These are phyloP conservation scores for Starmerella geochares DNA, from an alignment of 805 yeast genomes.

Conservation along the genomic window DNA sequence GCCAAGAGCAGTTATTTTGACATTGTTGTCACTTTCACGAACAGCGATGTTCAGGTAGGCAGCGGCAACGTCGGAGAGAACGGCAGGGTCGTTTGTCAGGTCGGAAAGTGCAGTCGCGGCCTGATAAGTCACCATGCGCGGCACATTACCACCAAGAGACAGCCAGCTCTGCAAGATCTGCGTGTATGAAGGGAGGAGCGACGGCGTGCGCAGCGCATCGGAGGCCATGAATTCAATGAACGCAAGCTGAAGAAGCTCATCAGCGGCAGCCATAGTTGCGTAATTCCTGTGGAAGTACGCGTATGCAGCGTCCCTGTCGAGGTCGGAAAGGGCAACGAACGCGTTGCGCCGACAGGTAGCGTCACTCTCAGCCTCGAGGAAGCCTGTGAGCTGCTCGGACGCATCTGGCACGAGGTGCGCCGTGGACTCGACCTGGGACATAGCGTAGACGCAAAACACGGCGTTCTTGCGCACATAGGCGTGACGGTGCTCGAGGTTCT, in stretches of 20 bases:
- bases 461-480: slow-evolving; percentile 98
- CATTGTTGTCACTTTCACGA: slow-evolving; percentile 89
- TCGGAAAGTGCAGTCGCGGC: slow-evolving; percentile 74
- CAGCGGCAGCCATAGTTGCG: slow-evolving; percentile 50
- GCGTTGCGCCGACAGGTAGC: slow-evolving; percentile 94
- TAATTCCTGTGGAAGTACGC: slow-evolving; percentile 67
- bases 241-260: slow-evolving; percentile 76
- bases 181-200: slow-evolving; percentile 60
- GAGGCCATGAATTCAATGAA: slow-evolving; percentile 83
- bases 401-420: slow-evolving; percentile 92
- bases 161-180: slow-evolving; percentile 62
- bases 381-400: slow-evolving; percentile 65
- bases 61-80: slow-evolving; percentile 67
- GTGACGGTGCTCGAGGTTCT: slow-evolving; percentile 89
- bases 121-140: slow-evolving; percentile 62
- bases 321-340: slow-evolving; percentile 70
- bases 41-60: slow-evolving; percentile 81
- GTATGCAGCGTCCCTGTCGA: slow-evolving; percentile 78
- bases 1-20: slow-evolving; percentile 83
- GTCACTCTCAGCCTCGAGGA: slow-evolving; percentile 74
- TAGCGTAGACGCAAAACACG: slow-evolving; percentile 76
- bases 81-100: slow-evolving; percentile 47
- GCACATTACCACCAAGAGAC: slow-evolving; percentile 5
- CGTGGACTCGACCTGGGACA: slow-evolving; percentile 53
- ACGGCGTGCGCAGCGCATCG: slow-evolving; percentile 58